Percentiles rank a stretch among this genome's conserved stretches.
Conservation (phyloP, 129 eudicot genomes). For the Escallonia rubra region DNA sequence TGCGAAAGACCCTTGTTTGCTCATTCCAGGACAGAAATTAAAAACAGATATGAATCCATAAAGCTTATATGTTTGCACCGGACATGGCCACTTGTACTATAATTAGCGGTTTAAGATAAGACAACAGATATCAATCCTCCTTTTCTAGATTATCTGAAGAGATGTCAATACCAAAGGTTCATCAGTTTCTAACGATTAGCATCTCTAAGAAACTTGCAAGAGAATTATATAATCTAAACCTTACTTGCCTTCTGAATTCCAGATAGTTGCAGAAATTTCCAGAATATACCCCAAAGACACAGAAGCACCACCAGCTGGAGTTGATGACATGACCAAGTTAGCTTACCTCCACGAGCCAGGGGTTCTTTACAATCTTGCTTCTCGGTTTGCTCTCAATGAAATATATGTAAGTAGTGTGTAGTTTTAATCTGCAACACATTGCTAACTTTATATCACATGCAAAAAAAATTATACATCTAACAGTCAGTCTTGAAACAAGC, state of each 20-base stretch:
- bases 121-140: background rate
- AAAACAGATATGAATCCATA: background rate
- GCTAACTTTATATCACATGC: background rate
- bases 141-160: background rate
- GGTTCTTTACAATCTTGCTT: conserved; percentile 76
- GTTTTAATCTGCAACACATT: background rate
- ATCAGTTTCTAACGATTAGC: background rate
- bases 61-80: too few relatives aligned
- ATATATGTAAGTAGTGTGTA: conserved; percentile 53
- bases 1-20: background rate
- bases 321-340: conserved; percentile 91
- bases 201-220: background rate
- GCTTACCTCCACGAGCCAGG: conserved; percentile 98
- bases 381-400: conserved; percentile 73
- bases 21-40: conserved; percentile 4
- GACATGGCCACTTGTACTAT: background rate
- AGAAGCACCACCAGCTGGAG: conserved; percentile 93
- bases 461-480: conserved; percentile 11
- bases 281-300: conserved; percentile 85
- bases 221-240: background rate
- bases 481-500: conserved; percentile 20
- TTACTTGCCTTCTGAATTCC: conserved; percentile 19
- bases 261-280: conserved; percentile 70
- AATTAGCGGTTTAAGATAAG: background rate
- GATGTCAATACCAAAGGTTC: background rate